Evolutionary conservation across 495 filamentous ascomycete genomes (phyloP).

Genomic region (Lasiosphaeriaceae sp.): DNA sequence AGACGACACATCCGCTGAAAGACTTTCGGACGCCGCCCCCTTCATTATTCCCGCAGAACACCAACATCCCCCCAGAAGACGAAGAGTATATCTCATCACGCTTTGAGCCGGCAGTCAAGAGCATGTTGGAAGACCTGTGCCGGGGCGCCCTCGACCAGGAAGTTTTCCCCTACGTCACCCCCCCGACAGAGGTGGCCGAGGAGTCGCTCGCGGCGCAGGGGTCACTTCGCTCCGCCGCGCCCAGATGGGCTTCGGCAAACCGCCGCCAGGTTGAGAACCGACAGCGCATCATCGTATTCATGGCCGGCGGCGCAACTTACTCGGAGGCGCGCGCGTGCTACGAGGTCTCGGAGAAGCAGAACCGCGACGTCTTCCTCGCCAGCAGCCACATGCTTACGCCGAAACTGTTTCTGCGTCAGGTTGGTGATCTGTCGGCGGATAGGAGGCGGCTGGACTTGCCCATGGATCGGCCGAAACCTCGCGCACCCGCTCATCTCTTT

Average conservation of each 20-base stretch:
- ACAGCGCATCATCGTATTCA: slow-evolving; percentile 90
- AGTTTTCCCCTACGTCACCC: slow-evolving; percentile 78
- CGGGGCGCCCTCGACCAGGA: slow-evolving; percentile 62
- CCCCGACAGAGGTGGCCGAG: slow-evolving; percentile 52
- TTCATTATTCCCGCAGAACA: slow-evolving; percentile 65
- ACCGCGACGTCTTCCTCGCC: slow-evolving; percentile 83
- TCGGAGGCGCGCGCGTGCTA: slow-evolving; percentile 87
- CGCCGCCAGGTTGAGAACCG: slow-evolving; percentile 71
- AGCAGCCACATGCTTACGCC: slow-evolving; percentile 89
- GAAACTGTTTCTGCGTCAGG: slow-evolving; percentile 71
- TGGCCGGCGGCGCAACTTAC: slow-evolving; percentile 94
- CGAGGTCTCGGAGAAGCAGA: slow-evolving; percentile 66
- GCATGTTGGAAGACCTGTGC: slow-evolving; percentile 74
- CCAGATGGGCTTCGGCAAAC: slow-evolving; percentile 87
- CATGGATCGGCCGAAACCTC: slow-evolving; percentile 71
- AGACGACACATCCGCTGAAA: slow-evolving; percentile 68
- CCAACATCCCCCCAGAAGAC: slow-evolving; percentile 47
- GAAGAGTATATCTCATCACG: slow-evolving; percentile 64
- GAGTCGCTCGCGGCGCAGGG: slow-evolving; percentile 55
- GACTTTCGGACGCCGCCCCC: slow-evolving; percentile 61
- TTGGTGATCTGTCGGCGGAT: slow-evolving; percentile 72
- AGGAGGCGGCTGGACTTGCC: slow-evolving; percentile 75
- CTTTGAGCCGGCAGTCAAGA: slow-evolving; percentile 68
- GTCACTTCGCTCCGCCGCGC: slow-evolving; percentile 82
- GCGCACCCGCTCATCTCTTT: slow-evolving; percentile 81